Percentiles rank a stretch among this genome's conserved stretches.
Conservation (phyloP, 2,329 filamentous ascomycete species). For the Rutstroemia sp. region DNA sequence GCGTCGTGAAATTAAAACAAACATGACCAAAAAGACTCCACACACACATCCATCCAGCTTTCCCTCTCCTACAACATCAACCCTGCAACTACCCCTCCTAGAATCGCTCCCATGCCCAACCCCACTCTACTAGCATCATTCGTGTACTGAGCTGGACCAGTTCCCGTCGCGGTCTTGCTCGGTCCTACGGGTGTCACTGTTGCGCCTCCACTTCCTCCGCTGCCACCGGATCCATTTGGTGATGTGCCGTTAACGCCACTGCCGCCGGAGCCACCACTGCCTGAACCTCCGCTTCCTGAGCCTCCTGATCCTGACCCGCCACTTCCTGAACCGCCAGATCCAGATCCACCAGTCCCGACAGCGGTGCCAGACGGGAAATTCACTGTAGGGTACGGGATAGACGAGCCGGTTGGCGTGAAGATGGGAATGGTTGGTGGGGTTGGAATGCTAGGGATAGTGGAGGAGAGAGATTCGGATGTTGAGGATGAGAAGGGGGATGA, state of each 20-base stretch:
- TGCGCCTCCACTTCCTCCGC: constrained; percentile 1
- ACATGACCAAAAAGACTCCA: neutral
- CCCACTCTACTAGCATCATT: neutral
- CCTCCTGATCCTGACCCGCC: neutral
- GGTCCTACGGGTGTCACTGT: constrained; percentile 13
- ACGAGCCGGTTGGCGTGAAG: constrained; percentile 8
- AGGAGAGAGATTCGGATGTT: neutral
- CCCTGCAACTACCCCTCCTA: neutral
- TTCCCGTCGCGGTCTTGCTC: constrained; percentile 2
- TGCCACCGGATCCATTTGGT: neutral
- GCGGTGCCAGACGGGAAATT: neutral
- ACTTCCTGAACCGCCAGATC: neutral
- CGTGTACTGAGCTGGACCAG: neutral
- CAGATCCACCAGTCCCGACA: constrained; percentile 2
- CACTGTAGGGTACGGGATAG: neutral
- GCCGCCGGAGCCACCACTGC: neutral
- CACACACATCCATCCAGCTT: no score
- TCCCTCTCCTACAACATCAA: neutral
- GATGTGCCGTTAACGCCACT: neutral
- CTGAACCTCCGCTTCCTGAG: neutral
- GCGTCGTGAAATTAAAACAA: neutral
- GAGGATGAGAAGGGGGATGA: neutral
- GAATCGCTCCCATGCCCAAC: neutral
- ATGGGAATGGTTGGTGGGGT: constrained; percentile 10
- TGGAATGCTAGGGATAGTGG: neutral